phyloP scores from a whole-genome alignment of 164 flowering plant genomes.

The Houttuynia cordata region DNA sequence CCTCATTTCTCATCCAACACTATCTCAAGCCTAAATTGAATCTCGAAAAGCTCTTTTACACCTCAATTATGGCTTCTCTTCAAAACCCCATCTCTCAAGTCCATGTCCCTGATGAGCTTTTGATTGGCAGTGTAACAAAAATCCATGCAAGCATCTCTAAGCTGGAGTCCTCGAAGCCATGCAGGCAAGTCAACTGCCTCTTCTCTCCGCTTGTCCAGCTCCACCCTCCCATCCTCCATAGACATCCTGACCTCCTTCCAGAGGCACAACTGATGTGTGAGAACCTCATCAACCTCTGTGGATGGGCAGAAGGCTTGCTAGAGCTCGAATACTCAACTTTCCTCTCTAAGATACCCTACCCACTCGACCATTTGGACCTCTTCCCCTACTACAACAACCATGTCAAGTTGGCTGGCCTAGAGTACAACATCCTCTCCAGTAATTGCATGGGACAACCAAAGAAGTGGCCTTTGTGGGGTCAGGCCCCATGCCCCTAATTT shows the following conservation, averaged over 20 bases:
- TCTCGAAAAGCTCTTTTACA: not conserved
- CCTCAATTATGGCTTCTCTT: conserved; percentile 22
- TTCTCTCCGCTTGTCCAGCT: conserved; percentile 32
- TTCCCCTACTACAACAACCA: conserved; percentile 53
- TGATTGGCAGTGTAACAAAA: conserved; percentile 20
- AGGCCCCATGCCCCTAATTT: conserved; percentile 53
- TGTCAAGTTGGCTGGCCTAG: conserved; percentile 31
- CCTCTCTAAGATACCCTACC: conserved; percentile 16
- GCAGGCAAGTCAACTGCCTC: conserved; percentile 33
- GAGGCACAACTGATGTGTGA: conserved; percentile 25
- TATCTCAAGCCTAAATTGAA: too few relatives aligned
- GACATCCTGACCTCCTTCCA: conserved; percentile 17
- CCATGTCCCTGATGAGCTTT: conserved; percentile 14
- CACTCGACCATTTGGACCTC: conserved; percentile 28
- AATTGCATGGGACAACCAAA: conserved; percentile 25
- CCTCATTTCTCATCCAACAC: not conserved
- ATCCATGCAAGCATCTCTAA: conserved; percentile 28
- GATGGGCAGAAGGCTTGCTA: conserved; percentile 38
- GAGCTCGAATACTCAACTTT: conserved; percentile 34
- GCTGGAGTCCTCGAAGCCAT: conserved; percentile 36
- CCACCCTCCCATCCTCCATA: conserved; percentile 24
- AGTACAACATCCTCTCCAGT: conserved; percentile 20
- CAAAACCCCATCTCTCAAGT: conserved; percentile 10
- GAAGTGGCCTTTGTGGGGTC: conserved; percentile 60
- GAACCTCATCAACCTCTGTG: conserved; percentile 29